Evolutionary conservation across 495 filamentous ascomycete genomes (phyloP).

Genomic region (Opeltia flavorubescens): DNA sequence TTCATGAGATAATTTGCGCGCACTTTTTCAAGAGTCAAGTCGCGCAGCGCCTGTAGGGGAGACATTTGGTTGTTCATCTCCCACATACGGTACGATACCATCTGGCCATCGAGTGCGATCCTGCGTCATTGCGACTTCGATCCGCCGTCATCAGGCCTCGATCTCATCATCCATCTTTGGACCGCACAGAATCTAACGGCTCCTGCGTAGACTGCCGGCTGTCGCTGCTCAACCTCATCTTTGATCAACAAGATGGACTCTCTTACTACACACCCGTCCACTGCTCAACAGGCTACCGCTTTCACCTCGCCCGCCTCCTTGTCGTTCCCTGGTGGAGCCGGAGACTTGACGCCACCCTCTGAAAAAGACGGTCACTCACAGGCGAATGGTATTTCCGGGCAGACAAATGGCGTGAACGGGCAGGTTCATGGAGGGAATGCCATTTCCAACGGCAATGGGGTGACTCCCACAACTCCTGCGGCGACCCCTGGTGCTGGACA

Average conservation of each 20-base stretch:
- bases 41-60: constrained; percentile 51
- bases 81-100: constrained; percentile 55
- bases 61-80: constrained; percentile 99
- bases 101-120: constrained; percentile 9
- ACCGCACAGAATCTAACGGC: constrained; percentile 8
- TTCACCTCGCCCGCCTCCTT: constrained; percentile 82
- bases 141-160: constrained; percentile 9
- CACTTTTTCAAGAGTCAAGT: constrained; percentile 7
- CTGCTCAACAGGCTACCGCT: constrained; percentile 76
- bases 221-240: constrained; percentile 6
- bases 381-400: constrained; percentile 23
- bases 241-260: constrained; percentile 50
- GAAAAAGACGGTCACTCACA: constrained; percentile 42
- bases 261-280: constrained; percentile 79
- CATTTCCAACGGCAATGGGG: constrained; percentile 56
- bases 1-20: not conserved
- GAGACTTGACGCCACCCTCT: constrained; percentile 66
- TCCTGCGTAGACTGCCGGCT: constrained; percentile 12
- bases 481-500: constrained; percentile 74
- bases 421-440: constrained; percentile 44
- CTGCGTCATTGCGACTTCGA: constrained; percentile 5
- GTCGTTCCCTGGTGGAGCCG: constrained; percentile 74
- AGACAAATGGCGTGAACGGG: constrained; percentile 37
- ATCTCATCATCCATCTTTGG: constrained; percentile 2
- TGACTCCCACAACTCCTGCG: constrained; percentile 90